Evolutionary conservation across 2,329 filamentous ascomycete species (phyloP).

Genomic region (Stylonectria norvegica): DNA sequence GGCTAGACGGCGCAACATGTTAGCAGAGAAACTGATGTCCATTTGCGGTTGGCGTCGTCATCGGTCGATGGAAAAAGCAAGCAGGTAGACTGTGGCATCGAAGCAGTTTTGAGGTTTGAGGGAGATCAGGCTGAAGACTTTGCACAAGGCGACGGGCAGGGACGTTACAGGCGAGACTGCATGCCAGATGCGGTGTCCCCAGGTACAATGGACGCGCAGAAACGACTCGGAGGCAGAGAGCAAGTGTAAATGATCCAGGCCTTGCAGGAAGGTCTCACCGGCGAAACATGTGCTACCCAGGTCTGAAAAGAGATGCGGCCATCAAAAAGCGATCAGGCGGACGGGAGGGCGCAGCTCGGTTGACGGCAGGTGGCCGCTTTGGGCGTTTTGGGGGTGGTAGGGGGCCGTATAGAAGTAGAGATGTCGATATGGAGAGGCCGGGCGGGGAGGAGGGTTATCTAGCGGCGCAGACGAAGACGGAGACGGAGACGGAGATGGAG

Average conservation of each 20-base stretch:
- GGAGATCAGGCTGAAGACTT: conserved; percentile 1
- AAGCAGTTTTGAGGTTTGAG: not conserved
- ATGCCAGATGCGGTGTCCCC: conserved; percentile 7
- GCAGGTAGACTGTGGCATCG: conserved; percentile 10
- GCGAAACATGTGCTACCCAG: conserved; percentile 29
- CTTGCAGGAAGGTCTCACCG: conserved; percentile 27
- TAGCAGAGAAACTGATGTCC: conserved; percentile 25
- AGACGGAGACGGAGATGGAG: conserved; percentile 11
- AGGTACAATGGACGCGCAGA: conserved; percentile 11
- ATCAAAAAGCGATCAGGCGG: conserved; percentile 18
- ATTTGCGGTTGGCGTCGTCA: conserved; percentile 22
- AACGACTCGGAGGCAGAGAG: conserved; percentile 18
- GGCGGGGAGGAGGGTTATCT: conserved; percentile 17
- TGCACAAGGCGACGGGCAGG: no score
- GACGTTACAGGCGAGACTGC: conserved; percentile 10
- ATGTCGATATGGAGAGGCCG: conserved; percentile 18
- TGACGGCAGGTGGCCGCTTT: not conserved
- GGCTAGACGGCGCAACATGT: conserved; percentile 29
- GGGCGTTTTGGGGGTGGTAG: not conserved
- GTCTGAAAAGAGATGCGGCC: conserved; percentile 16
- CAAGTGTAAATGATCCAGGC: conserved; percentile 18
- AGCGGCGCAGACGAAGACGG: conserved; percentile 11
- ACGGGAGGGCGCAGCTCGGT: conserved; percentile 11
- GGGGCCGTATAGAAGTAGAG: conserved; percentile 14
- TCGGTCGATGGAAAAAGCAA: conserved; percentile 18